Evolutionary conservation across 345 rosid species (phyloP).

Genomic region (Balakata baccata): DNA sequence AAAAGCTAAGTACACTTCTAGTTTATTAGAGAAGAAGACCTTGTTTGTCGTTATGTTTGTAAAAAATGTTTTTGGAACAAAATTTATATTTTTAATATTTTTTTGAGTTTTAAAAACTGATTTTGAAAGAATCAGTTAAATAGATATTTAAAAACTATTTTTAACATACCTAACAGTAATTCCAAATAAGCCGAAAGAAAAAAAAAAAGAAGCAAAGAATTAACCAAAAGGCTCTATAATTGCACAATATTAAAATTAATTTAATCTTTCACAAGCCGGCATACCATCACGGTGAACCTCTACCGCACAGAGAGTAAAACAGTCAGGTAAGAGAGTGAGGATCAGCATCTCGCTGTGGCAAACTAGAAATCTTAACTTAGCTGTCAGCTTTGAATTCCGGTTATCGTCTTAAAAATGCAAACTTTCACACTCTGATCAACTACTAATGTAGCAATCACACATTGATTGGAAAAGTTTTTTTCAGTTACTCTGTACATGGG

Average conservation of each 20-base stretch:
- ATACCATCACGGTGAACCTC: neutral
- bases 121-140: too few relatives aligned
- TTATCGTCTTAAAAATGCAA: too few relatives aligned
- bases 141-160: too few relatives aligned
- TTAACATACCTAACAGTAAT: too few relatives aligned
- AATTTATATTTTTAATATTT: too few relatives aligned
- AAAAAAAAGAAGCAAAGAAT: neutral
- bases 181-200: too few relatives aligned
- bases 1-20: too few relatives aligned
- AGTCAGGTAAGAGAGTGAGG: neutral
- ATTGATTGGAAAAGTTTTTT: too few relatives aligned
- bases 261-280: neutral
- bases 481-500: neutral
- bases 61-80: too few relatives aligned
- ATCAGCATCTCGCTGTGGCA: neutral
- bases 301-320: neutral
- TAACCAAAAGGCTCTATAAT: neutral
- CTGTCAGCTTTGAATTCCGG: neutral
- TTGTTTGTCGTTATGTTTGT: too few relatives aligned
- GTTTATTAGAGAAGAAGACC: too few relatives aligned
- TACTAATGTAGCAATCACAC: neutral
- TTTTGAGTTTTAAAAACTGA: too few relatives aligned
- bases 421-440: neutral
- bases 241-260: conserved; percentile 7
- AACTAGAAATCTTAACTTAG: neutral